phyloP scores from a whole-genome alignment of 805 yeast genomes.

The Saccharomyces kudriavzevii region DNA sequence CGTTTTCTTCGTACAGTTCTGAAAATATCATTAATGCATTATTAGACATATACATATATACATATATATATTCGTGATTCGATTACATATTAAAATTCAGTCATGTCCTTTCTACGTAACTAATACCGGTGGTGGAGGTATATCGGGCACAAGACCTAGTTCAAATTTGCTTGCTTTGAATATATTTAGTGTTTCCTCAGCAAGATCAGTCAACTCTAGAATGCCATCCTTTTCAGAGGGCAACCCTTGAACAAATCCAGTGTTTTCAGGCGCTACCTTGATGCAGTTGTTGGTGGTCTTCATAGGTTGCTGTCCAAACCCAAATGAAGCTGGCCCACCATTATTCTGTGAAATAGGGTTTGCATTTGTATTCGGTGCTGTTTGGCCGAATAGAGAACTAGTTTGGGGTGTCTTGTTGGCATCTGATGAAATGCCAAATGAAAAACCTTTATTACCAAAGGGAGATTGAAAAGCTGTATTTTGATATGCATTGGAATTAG shows the following conservation, averaged over 20 bases:
- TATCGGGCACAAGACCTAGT: slow-evolving; percentile 63
- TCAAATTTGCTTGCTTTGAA: slow-evolving; percentile 43
- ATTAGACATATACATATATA: background rate
- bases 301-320: background rate
- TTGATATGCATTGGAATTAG: background rate
- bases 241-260: slow-evolving; percentile 29
- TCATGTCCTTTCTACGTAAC: slow-evolving; percentile 1
- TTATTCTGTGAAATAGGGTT: background rate
- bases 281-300: background rate
- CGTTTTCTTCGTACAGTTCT: background rate
- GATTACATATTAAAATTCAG: background rate
- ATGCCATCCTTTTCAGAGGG: slow-evolving; percentile 23
- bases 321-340: background rate
- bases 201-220: slow-evolving; percentile 34
- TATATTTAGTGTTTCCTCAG: slow-evolving; percentile 36
- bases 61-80: background rate
- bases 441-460: background rate
- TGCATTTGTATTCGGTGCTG: background rate
- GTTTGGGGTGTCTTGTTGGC: background rate
- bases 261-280: background rate
- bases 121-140: slow-evolving; percentile 56
- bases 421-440: background rate
- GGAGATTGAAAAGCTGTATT: background rate
- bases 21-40: background rate
- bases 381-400: background rate